Evolutionary conservation across 2,329 filamentous ascomycete species (phyloP).

Genomic region (Kalaharituber pfeilii): DNA sequence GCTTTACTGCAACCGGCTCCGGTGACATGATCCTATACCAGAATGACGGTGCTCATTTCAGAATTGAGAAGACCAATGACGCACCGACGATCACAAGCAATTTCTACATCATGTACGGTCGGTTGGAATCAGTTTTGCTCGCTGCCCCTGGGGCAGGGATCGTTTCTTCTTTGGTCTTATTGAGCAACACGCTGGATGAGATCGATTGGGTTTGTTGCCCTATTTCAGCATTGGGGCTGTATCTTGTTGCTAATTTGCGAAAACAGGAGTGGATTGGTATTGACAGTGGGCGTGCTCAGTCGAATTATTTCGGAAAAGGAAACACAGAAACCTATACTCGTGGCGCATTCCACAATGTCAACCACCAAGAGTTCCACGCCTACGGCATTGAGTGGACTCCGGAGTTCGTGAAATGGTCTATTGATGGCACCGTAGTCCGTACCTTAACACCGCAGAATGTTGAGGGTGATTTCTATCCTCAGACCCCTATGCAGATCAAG

Average conservation of each 20-base stretch:
- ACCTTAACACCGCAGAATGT: constrained; percentile 51
- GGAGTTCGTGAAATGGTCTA: constrained; percentile 69
- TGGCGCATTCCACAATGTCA: constrained; percentile 57
- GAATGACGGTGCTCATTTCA: constrained; percentile 61
- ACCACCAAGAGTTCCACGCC: constrained; percentile 65
- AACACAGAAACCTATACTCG: constrained; percentile 72
- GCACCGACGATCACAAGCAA: constrained; percentile 71
- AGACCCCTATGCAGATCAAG: constrained; percentile 89
- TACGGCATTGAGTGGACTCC: constrained; percentile 88
- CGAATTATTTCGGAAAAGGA: constrained; percentile 94
- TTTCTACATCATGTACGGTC: constrained; percentile 99
- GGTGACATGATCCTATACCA: constrained; percentile 52
- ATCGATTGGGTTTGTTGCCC: constrained; percentile 53
- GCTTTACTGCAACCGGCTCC: constrained; percentile 9
- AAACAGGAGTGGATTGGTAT: constrained; percentile 66
- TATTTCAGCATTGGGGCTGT: background rate
- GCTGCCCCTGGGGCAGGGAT: constrained; percentile 78
- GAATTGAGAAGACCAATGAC: constrained; percentile 60
- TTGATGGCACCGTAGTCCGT: constrained; percentile 60
- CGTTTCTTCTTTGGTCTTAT: constrained; percentile 77
- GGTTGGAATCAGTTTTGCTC: constrained; percentile 69
- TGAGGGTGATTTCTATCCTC: constrained; percentile 45
- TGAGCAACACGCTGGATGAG: constrained; percentile 85
- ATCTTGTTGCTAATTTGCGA: background rate
- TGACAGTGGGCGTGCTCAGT: constrained; percentile 61